phyloP scores from a whole-genome alignment of 257 asterid genomes.

The Osmanthus fragrans region DNA sequence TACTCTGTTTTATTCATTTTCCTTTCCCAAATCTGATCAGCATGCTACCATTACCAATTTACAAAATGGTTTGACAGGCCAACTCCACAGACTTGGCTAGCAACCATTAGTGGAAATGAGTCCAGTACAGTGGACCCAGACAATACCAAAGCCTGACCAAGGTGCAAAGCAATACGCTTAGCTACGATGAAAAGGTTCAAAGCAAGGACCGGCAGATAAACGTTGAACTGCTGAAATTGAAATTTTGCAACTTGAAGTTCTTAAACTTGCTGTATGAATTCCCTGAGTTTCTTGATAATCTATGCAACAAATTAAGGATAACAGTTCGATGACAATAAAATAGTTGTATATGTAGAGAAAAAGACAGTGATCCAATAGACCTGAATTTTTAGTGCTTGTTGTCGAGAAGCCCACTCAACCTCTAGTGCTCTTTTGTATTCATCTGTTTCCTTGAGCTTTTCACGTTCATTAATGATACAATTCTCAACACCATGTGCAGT shows the following conservation, averaged over 20 bases:
- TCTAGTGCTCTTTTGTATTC: slow-evolving; percentile 73
- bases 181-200: background rate
- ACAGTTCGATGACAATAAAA: slow-evolving; percentile 12
- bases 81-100: background rate
- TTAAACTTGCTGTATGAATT: background rate
- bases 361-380: slow-evolving; percentile 32
- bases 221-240: background rate
- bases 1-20: background rate
- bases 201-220: background rate
- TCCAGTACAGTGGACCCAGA: background rate
- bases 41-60: background rate
- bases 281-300: background rate
- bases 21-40: background rate
- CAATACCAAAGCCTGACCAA: background rate
- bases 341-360: background rate
- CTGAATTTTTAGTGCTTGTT: slow-evolving; percentile 65
- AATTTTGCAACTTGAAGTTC: background rate
- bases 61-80: background rate
- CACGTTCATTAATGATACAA: slow-evolving; percentile 52
- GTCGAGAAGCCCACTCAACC: slow-evolving; percentile 81
- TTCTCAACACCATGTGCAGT: slow-evolving; percentile 21
- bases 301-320: background rate
- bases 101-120: background rate
- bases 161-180: background rate
- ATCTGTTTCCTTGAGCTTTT: slow-evolving; percentile 81